Evolutionary conservation across 2,329 filamentous ascomycete species (phyloP).

Genomic region (Colletotrichum sojae): DNA sequence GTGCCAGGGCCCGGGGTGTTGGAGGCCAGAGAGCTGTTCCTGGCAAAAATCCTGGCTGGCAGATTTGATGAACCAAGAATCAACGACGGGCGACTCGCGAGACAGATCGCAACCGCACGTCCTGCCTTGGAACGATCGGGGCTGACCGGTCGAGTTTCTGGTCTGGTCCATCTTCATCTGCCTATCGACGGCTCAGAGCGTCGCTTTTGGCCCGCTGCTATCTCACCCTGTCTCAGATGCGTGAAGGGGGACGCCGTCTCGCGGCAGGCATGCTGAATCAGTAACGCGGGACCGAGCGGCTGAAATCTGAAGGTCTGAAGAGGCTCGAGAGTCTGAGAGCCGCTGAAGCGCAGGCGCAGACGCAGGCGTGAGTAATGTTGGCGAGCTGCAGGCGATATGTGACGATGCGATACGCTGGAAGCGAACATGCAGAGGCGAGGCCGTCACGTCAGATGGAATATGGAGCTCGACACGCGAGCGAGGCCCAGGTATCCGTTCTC

Average conservation of each 20-base stretch:
- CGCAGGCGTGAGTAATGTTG: slow-evolving; percentile 10
- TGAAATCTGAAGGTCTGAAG: not conserved
- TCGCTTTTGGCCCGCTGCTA: slow-evolving; percentile 12
- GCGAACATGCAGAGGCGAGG: slow-evolving; percentile 12
- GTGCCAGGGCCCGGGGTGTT: not conserved
- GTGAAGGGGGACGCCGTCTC: slow-evolving; percentile 23
- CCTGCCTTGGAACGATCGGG: not conserved
- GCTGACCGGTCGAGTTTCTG: slow-evolving; percentile 24
- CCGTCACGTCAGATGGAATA: slow-evolving; percentile 26
- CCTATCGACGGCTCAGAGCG: slow-evolving; percentile 15
- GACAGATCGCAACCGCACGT: slow-evolving; percentile 16
- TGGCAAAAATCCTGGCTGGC: slow-evolving; percentile 15
- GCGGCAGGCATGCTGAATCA: slow-evolving; percentile 34
- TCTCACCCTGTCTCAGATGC: slow-evolving; percentile 31
- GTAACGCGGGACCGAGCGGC: slow-evolving; percentile 24
- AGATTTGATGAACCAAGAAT: slow-evolving; percentile 31
- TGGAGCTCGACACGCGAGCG: slow-evolving; percentile 13
- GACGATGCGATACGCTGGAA: not conserved
- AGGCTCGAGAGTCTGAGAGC: slow-evolving; percentile 1
- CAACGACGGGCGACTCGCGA: slow-evolving; percentile 6
- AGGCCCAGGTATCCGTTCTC: slow-evolving; percentile 6
- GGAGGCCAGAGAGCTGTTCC: slow-evolving; percentile 9
- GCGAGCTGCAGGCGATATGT: slow-evolving; percentile 35
- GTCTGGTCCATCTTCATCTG: slow-evolving; percentile 23
- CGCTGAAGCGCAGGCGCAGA: not conserved